Evolutionary conservation across 768 basidiomycete species (phyloP), one percentile per base, ranked within the genome.

Genomic region (Macrolepiota dolichaula): DNA sequence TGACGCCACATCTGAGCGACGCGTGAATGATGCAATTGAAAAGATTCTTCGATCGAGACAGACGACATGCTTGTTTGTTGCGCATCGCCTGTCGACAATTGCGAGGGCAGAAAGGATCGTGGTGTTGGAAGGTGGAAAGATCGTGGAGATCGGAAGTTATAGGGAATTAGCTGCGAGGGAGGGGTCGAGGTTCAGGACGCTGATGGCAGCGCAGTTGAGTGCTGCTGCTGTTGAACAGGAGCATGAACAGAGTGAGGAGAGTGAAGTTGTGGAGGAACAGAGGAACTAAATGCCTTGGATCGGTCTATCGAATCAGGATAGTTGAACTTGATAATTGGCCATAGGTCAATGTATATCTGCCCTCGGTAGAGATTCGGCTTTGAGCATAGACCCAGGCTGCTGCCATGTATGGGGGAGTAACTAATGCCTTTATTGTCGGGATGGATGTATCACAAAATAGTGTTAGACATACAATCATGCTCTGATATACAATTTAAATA

Each of bases 1-100:
- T 59, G 94, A 96, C 70, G 94, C 94, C 12, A 85, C 91, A 1
- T 92, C 92, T 11, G 94, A 96, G 72, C 86, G 91, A 65, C 81
- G 90, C 61, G 91, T 95, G 37, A 95, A 97, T 69, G 87, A 94
- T 66, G 94, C 94, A 3, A 89, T 97, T 51, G 93, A 94, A 70
- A 90, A 88, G 70, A 94, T 96, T 62, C 77, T 97, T 50, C 81
- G 83, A 56, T 85, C 85, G 47, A 77, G 88, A 49, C 84, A 90
- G 63, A 95, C 93, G 36, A 96, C 94, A 1, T 94, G 94, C 66
- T 71, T 95, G 25, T 88, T 96, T 58, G 93, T 96, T 19, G 94
- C 94, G 0, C 94, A 97, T 73, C 80, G 94, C 53, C 70, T 97
- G 57, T 94, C 92, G 24, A 94, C 94, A 2, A 94, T 97, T 58